Evolutionary conservation across 2,329 filamentous ascomycete genomes (phyloP).

Genomic region (Aspergillus awamori): DNA sequence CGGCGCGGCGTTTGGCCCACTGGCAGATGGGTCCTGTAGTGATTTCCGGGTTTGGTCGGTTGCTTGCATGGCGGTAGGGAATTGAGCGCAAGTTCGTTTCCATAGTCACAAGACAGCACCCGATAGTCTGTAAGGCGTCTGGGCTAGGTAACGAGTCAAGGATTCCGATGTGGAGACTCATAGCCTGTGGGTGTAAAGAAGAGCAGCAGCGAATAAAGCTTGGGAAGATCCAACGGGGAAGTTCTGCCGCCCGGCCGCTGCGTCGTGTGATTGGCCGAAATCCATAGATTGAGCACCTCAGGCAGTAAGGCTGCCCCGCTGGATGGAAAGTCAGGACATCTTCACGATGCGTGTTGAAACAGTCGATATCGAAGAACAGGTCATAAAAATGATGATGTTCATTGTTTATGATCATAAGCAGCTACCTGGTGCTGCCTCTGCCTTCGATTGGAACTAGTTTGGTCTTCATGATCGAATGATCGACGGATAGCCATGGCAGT

Average conservation of each 20-base stretch:
- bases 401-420: no score
- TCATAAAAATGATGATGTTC: no score
- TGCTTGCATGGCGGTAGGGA: conserved; percentile 18
- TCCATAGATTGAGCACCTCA: background rate
- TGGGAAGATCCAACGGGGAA: background rate
- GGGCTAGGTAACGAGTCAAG: background rate
- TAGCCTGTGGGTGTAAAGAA: background rate
- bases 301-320: background rate
- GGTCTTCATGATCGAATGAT: no score
- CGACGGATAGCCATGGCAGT: no score
- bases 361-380: no score
- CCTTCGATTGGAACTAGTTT: no score
- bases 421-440: no score
- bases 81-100: conserved; percentile 9
- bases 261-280: background rate
- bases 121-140: background rate
- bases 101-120: conserved; percentile 17
- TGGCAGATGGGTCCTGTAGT: conserved; percentile 5
- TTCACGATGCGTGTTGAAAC: no score
- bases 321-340: background rate
- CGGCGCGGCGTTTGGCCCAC: conserved; percentile 7
- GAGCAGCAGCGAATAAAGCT: background rate
- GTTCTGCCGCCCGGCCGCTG: background rate
- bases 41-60: conserved; percentile 10
- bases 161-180: background rate